Percentiles rank a stretch among this genome's conserved stretches.
phyloP scores from a whole-genome alignment of 2,329 filamentous ascomycete species.

The Scleromitrula shiraiana region DNA sequence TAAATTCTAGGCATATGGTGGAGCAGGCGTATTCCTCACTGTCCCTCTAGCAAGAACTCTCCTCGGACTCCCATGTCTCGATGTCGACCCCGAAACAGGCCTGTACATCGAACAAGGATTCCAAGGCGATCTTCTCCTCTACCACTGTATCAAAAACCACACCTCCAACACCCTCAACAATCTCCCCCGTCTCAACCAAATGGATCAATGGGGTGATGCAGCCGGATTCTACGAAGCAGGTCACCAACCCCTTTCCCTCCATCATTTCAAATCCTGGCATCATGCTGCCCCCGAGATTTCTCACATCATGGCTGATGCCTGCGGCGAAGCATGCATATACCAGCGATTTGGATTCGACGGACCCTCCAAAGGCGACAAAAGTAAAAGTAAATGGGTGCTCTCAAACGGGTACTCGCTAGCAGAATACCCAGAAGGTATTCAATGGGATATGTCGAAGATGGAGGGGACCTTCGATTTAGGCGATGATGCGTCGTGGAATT shows the following conservation, averaged over 20 bases:
- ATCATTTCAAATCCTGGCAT: constrained; percentile 30
- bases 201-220: constrained; percentile 28
- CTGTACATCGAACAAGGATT: constrained; percentile 20
- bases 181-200: constrained; percentile 23
- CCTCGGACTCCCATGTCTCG: constrained; percentile 19
- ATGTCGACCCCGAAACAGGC: constrained; percentile 17
- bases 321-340: constrained; percentile 28
- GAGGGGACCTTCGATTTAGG: constrained; percentile 26
- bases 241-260: constrained; percentile 21
- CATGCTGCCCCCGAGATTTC: constrained; percentile 16
- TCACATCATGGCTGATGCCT: constrained; percentile 26
- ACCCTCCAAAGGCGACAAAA: too few relatives aligned
- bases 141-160: constrained; percentile 25
- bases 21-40: constrained; percentile 28
- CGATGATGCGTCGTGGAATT: constrained; percentile 23
- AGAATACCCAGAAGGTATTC: constrained; percentile 26
- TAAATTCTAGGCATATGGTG: constrained; percentile 22
- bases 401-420: constrained; percentile 25
- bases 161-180: constrained; percentile 24
- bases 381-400: constrained; percentile 19
- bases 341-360: constrained; percentile 29
- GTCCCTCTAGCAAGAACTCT: constrained; percentile 19
- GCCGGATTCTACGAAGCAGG: constrained; percentile 30
- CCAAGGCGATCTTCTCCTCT: constrained; percentile 28
- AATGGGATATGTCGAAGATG: constrained; percentile 25